Conservation (phyloP, 305 asterid genomes). For the Withania somnifera region DNA sequence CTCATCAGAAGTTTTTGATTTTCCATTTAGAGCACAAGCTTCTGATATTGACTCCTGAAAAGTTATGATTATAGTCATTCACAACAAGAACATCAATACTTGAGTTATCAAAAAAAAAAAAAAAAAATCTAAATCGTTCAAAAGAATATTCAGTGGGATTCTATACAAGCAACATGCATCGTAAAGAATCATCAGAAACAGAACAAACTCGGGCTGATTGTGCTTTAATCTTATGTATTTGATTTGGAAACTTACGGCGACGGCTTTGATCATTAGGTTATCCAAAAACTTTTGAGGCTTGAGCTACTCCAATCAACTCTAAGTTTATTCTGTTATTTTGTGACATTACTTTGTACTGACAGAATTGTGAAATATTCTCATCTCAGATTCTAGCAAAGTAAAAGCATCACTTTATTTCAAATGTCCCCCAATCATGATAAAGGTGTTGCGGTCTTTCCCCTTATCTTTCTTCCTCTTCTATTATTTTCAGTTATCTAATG, state of each 20-base stretch:
- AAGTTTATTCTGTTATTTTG: background rate
- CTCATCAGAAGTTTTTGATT: slow-evolving; percentile 15
- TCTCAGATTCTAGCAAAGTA: background rate
- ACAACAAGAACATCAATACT: background rate
- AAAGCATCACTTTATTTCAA: background rate
- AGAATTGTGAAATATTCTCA: background rate
- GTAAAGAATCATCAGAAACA: background rate
- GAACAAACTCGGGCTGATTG: background rate
- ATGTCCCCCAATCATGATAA: background rate
- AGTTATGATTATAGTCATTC: slow-evolving; percentile 3
- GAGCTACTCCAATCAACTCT: background rate
- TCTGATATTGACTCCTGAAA: slow-evolving; percentile 69
- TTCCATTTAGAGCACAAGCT: slow-evolving; percentile 33
- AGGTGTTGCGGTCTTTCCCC: background rate
- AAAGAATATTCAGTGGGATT: background rate
- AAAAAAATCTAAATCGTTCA: background rate
- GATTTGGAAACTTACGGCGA: background rate
- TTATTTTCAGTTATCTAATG: background rate
- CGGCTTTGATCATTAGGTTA: background rate
- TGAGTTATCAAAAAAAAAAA: background rate
- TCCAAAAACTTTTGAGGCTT: background rate
- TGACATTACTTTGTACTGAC: background rate
- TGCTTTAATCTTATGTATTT: background rate
- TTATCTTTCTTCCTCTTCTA: background rate
- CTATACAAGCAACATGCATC: background rate